Conservation (phyloP, 345 rosid species). For the Fremontodendron californicum region DNA sequence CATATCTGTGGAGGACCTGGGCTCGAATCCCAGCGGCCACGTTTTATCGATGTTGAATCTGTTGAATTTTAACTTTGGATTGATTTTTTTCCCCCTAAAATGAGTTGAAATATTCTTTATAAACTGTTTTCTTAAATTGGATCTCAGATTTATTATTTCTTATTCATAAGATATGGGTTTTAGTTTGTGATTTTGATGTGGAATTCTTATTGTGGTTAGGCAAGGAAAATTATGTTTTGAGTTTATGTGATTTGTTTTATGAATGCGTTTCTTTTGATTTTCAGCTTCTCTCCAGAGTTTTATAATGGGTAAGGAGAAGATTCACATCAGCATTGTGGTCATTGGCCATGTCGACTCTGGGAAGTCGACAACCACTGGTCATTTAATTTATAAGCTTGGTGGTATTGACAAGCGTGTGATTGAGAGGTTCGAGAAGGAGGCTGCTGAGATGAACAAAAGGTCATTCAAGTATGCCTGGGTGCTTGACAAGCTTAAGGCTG, state of each 20-base stretch:
- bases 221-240: background rate
- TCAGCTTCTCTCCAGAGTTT: slow-evolving; percentile 42
- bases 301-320: slow-evolving; percentile 39
- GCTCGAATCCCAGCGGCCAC: slow-evolving; percentile 76
- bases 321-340: slow-evolving; percentile 43
- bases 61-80: background rate
- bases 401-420: slow-evolving; percentile 86
- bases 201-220: background rate
- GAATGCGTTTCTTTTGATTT: slow-evolving; percentile 62
- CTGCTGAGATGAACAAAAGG: slow-evolving; percentile 84
- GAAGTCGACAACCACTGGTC: slow-evolving; percentile 69
- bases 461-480: slow-evolving; percentile 83
- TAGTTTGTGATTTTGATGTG: background rate
- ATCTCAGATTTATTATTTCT: no score
- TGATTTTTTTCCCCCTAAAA: background rate
- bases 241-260: slow-evolving; percentile 28
- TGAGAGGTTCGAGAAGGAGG: slow-evolving; percentile 78
- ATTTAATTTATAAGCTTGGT: slow-evolving; percentile 78
- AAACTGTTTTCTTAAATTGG: background rate
- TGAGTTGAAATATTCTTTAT: background rate
- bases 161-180: background rate
- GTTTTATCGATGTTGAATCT: background rate
- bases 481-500: slow-evolving; percentile 77
- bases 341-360: slow-evolving; percentile 58
- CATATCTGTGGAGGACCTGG: slow-evolving; percentile 41